Conservation (phyloP, 768 basidiomycete species). For the Pleurotus citrinopileatus region DNA sequence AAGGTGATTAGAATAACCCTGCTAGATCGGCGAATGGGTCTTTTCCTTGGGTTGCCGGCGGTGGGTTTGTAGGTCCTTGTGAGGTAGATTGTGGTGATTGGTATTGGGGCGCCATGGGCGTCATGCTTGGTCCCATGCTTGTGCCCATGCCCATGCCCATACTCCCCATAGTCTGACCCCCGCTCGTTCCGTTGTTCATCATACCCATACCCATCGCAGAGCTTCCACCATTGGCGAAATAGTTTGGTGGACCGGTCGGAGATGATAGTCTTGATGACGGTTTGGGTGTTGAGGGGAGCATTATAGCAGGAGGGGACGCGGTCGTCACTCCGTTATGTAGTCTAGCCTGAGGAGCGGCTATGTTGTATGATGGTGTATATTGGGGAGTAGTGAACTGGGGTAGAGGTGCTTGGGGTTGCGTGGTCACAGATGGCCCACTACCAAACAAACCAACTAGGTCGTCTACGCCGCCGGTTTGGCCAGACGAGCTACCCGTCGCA, state of each 20-base stretch:
- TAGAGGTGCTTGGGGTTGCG: background rate
- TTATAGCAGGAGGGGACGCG: slow-evolving; percentile 37
- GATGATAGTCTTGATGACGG: slow-evolving; percentile 11
- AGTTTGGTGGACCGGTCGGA: slow-evolving; percentile 23
- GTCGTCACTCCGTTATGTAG: slow-evolving; percentile 21
- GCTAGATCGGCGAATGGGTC: slow-evolving; percentile 86
- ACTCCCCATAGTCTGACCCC: slow-evolving; percentile 19
- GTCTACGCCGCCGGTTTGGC: slow-evolving; percentile 29
- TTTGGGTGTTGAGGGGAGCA: slow-evolving; percentile 33
- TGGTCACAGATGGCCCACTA: slow-evolving; percentile 10
- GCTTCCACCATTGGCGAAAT: slow-evolving; percentile 23
- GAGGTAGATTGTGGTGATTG: slow-evolving; percentile 20
- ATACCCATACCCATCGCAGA: slow-evolving; percentile 17
- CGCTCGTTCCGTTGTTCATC: slow-evolving; percentile 14
- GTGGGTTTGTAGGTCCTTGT: slow-evolving; percentile 17
- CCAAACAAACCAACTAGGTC: slow-evolving; percentile 68
- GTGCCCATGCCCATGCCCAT: slow-evolving; percentile 21
- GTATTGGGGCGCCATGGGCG: slow-evolving; percentile 6
- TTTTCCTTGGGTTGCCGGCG: slow-evolving; percentile 43
- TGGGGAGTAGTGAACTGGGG: slow-evolving; percentile 1
- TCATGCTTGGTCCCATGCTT: slow-evolving; percentile 1
- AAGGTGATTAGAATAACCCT: slow-evolving; percentile 60
- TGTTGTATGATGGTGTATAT: background rate
- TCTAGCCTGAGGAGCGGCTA: background rate
- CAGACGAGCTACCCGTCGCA: slow-evolving; percentile 12